Conservation (phyloP, 495 filamentous ascomycete species). For the Saxophila tyrrhenica region DNA sequence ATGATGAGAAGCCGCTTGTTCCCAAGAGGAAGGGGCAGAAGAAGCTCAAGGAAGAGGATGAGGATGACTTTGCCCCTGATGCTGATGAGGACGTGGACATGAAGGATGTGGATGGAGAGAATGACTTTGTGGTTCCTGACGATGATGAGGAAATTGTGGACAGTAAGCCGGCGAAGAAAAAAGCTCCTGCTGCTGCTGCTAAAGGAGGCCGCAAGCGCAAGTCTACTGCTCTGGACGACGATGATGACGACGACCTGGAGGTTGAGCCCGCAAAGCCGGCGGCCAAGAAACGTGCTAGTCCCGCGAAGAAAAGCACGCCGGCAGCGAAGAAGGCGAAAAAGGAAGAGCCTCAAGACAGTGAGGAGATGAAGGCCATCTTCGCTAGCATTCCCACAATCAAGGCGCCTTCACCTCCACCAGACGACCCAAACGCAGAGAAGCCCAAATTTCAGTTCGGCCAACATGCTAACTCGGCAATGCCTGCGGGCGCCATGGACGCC, state of each 20-base stretch:
- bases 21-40: conserved; percentile 20
- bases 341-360: conserved; percentile 49
- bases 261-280: conserved; percentile 26
- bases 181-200: conserved; percentile 29
- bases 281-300: conserved; percentile 26
- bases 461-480: conserved; percentile 42
- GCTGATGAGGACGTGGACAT: conserved; percentile 30
- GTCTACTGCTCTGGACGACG: conserved; percentile 34
- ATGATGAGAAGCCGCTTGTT: conserved; percentile 19
- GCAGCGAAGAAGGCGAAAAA: conserved; percentile 39
- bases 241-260: conserved; percentile 36
- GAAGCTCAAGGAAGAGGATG: conserved; percentile 18
- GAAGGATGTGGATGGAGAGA: conserved; percentile 32
- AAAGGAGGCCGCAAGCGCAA: conserved; percentile 45
- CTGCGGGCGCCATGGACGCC: conserved; percentile 56
- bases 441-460: conserved; percentile 62
- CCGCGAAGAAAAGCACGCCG: conserved; percentile 39
- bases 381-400: conserved; percentile 73
- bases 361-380: conserved; percentile 66
- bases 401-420: conserved; percentile 68
- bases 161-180: conserved; percentile 32
- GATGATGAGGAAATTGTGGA: conserved; percentile 24
- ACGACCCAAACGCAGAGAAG: conserved; percentile 31
- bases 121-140: conserved; percentile 31
- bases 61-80: conserved; percentile 24